phyloP scores from a whole-genome alignment of 371 early-diverging fungal genomes.

The Actinomortierella ambigua region DNA sequence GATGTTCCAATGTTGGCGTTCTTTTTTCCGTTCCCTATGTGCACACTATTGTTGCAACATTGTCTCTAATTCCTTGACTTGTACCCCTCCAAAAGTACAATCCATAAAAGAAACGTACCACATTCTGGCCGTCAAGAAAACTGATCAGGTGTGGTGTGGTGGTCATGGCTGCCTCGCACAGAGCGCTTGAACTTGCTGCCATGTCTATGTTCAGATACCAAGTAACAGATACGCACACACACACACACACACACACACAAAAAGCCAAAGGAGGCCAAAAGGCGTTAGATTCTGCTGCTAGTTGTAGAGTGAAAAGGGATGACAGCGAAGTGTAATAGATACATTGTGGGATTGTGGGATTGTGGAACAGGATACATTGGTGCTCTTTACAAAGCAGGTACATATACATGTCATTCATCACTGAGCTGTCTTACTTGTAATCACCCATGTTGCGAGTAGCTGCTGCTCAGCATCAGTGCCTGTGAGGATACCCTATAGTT shows the following conservation, averaged over 20 bases:
- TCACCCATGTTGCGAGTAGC: conserved; percentile 64
- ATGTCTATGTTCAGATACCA: conserved; percentile 50
- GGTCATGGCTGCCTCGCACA: conserved; percentile 60
- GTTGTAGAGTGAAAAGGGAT: no score
- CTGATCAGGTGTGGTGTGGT: conserved; percentile 65
- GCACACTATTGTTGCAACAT: not conserved
- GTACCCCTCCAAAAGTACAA: conserved; percentile 1
- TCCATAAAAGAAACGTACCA: conserved; percentile 41
- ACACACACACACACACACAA: no score
- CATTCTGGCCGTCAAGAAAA: conserved; percentile 57
- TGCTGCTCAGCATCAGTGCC: conserved; percentile 64
- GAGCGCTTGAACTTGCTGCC: conserved; percentile 63
- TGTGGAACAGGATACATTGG: no score
- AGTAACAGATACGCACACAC: no score
- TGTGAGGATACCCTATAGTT: conserved; percentile 38
- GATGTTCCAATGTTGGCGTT: no score
- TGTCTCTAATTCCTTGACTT: not conserved
- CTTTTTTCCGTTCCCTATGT: no score
- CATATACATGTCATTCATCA: not conserved
- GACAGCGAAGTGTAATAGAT: no score
- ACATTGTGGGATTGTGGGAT: no score
- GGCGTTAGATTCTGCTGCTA: no score
- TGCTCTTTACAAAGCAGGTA: no score
- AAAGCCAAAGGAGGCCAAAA: no score
- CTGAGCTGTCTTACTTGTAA: conserved; percentile 63